phyloP scores from a whole-genome alignment of 345 rosid species.

The Hirschfeldia incana region DNA sequence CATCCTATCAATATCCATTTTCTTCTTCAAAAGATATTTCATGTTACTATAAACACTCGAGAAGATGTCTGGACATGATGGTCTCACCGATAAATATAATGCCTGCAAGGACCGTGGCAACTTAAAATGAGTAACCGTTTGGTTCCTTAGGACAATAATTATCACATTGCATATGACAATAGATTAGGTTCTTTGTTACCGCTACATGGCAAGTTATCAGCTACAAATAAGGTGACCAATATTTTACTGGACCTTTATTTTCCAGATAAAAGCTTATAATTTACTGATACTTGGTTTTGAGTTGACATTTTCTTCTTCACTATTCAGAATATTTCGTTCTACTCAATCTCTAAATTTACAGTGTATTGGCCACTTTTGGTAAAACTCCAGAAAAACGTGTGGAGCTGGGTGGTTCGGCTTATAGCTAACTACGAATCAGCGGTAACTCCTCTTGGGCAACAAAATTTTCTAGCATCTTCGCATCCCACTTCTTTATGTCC shows the following conservation, averaged over 20 bases:
- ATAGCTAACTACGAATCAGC: not conserved
- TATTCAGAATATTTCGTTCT: not conserved
- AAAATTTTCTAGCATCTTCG: not conserved
- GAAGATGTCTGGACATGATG: not conserved
- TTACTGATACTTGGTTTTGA: not conserved
- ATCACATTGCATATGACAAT: not conserved
- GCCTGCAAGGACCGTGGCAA: not conserved
- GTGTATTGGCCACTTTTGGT: not conserved
- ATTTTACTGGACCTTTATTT: not conserved
- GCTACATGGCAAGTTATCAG: not conserved
- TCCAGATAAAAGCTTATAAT: too few species aligned
- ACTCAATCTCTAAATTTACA: not conserved
- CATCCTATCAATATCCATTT: not conserved
- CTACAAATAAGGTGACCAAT: not conserved
- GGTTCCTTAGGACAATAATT: not conserved
- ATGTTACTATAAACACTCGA: too few species aligned
- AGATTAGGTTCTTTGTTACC: not conserved
- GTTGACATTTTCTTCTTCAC: too few species aligned
- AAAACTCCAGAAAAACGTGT: not conserved
- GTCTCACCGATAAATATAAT: not conserved
- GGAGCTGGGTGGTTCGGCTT: not conserved
- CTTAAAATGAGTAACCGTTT: not conserved
- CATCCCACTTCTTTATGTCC: not conserved
- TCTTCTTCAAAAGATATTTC: too few species aligned
- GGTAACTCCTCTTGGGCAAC: not conserved